Percentiles rank a stretch among this genome's conserved stretches.
phyloP scores from a whole-genome alignment of 257 asterid genomes.

The Plantago elongata region DNA sequence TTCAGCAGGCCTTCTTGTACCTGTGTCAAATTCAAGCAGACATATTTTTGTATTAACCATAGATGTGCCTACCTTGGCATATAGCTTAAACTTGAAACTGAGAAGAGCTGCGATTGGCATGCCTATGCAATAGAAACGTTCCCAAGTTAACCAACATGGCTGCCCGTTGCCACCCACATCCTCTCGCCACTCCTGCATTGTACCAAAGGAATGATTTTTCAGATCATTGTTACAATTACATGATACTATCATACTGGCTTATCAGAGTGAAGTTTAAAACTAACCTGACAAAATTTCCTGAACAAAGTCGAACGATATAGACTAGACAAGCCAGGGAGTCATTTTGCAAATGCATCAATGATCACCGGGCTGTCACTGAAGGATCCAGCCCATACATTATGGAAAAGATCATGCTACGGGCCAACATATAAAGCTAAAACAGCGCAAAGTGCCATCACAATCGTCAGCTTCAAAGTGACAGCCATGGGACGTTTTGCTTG shows the following conservation, averaged over 20 bases:
- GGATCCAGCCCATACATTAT: slow-evolving; percentile 20
- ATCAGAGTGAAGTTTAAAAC: not conserved
- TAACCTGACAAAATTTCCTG: slow-evolving; percentile 24
- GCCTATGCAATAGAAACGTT: slow-evolving; percentile 55
- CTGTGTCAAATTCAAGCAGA: too few relatives aligned
- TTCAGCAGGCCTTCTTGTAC: too few relatives aligned
- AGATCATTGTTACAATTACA: not conserved
- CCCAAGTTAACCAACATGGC: slow-evolving; percentile 53
- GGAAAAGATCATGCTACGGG: too few relatives aligned
- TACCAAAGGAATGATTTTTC: not conserved
- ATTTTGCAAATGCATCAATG: slow-evolving; percentile 7
- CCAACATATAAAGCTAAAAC: slow-evolving; percentile 14
- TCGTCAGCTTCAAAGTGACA: slow-evolving; percentile 16
- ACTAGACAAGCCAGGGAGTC: slow-evolving; percentile 21
- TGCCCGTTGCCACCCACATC: slow-evolving; percentile 73
- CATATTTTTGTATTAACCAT: too few relatives aligned
- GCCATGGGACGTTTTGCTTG: slow-evolving; percentile 18
- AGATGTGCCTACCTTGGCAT: slow-evolving; percentile 42
- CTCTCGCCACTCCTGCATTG: slow-evolving; percentile 69
- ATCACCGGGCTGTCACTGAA: slow-evolving; percentile 19
- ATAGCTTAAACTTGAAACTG: slow-evolving; percentile 44
- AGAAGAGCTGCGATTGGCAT: slow-evolving; percentile 54
- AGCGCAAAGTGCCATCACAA: slow-evolving; percentile 11
- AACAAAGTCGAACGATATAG: slow-evolving; percentile 17
- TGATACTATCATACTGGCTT: too few relatives aligned